Evolutionary conservation across 2,329 filamentous ascomycete species (phyloP), one percentile per base, ranked within the genome.

Genomic region (Cercospora canescens): DNA sequence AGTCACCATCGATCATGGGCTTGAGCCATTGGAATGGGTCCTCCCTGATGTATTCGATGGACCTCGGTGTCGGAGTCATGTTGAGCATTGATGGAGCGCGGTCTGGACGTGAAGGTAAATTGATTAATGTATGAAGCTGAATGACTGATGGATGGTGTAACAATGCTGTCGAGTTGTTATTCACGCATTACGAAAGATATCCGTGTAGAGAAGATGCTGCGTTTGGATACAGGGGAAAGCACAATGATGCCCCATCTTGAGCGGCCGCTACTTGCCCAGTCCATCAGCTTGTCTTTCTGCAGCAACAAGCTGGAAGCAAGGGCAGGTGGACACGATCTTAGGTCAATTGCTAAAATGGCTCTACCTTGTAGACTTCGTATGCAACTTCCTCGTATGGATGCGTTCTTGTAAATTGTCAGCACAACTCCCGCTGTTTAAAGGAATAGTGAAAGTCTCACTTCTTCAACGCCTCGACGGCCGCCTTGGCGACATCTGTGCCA

Each of bases 391-490:
- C 63, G 48, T 65, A 65, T 24, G 60, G 60, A 30, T 62, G 60
- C 2, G 60, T 14, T 26, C 45, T 60, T 30, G 9, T 21, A 16
- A 14, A 30, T 18, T 18, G 35, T 60, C 26, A 60, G 57, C 11
- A 39, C n/a, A 48, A 14, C 14, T 3, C 30, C 30, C 6, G 30
- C 30, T 32, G 30, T 32, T 8, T 18, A 14, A 12, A 34, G 9
- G 12, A 55, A n/a, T 1, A 34, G 52, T 12, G 12, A 24, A 9
- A 11, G 6, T 6, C 85, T 73, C 70, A 90, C 89, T 79, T 81
- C 76, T 90, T 91, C 77, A 92, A 75, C 4, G 88, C 89, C 32
- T 82, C 83, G 0, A 91, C 88, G 1, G 85, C 89, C 41, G 81
- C 82, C 67, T 79, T 81, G 0, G 82, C 81, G 18, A 86, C 81